Percentiles rank a stretch among this genome's conserved stretches.
phyloP scores from a whole-genome alignment of 306 rosid species.

The Prunus padus region DNA sequence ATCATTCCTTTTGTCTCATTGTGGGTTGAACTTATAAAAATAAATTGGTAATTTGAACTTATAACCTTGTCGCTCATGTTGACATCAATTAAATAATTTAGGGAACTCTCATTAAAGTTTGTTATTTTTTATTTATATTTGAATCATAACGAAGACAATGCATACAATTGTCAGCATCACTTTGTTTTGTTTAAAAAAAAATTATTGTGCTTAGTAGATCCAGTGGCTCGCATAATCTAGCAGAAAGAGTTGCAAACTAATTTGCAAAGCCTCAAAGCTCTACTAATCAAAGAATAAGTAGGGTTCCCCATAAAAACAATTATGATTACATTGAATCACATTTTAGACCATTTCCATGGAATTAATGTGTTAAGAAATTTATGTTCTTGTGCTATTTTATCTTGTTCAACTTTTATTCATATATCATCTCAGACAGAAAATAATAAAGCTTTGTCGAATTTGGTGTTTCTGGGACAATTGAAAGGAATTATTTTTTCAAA shows the following conservation, averaged over 20 bases:
- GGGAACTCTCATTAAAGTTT: too few relatives aligned
- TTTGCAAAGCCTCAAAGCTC: not conserved
- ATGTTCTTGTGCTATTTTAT: not conserved
- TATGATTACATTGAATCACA: too few relatives aligned
- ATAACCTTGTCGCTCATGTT: not conserved
- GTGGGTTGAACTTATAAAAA: not conserved
- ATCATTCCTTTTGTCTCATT: not conserved
- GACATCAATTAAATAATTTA: not conserved
- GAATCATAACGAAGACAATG: too few relatives aligned
- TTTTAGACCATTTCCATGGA: not conserved
- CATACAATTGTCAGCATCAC: too few relatives aligned
- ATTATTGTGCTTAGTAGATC: too few relatives aligned
- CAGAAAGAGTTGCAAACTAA: too few relatives aligned
- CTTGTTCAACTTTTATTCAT: not conserved
- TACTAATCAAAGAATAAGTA: too few relatives aligned
- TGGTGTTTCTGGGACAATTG: not conserved
- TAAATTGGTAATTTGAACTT: not conserved
- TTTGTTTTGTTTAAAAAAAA: too few relatives aligned
- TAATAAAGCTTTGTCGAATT: not conserved
- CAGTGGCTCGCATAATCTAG: too few relatives aligned
- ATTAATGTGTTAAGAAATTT: not conserved
- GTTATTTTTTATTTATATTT: too few relatives aligned
- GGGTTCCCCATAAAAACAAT: too few relatives aligned
- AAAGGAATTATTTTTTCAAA: not conserved
- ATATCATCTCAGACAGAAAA: not conserved